Base-by-base conservation (phyloP, 257 asterid genomes). In the Solanum appendiculatum region DNA sequence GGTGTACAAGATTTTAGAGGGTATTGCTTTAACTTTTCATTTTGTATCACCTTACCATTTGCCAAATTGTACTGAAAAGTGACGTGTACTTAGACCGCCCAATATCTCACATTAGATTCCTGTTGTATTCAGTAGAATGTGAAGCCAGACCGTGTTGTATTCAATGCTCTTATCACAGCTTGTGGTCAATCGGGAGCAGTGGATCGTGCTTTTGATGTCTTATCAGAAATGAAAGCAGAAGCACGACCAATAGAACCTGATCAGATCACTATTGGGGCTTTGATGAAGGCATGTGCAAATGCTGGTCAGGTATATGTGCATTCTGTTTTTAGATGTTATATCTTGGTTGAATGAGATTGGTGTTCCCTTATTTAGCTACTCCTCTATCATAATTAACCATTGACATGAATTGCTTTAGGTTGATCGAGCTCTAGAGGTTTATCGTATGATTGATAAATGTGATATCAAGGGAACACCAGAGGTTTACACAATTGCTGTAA, bases 151-250 rank as follows among this genome's bases (percentile, higher is more conserved):
- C 93, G 98, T 91, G 99, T 95, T 86, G 93, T 97, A 88, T 97
- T 95, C 97, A 97, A 97, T 87, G 98, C 99, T 33, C 98, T 97
- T 90, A 97, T 97, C 93, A 94, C 96, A 87, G 99, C 99, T 90
- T 97, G 99, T 89, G 99, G 99, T 88, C 98, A 95, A 91, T 95
- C 98, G 25, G 95, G 96, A 92, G 99, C 98, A 66, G 98, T 94
- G 44, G 96, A 95, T 88, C 99, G 99, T 78, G 99, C 99, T 54
- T 97, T 97, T 91, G 99, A 97, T 87, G 99, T 97, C 83, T 92
- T 97, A 86, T 93, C 97, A 77, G 99, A 97, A 91, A 97, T 95
- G 99, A 92, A 91, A 88, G 92, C 95, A 63, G 99, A 94, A 89
- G 66, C 73, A 72, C 95, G 88, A 44, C 98, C 99, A 44, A 92